Percentiles rank a stretch among this genome's conserved stretches.
Conservation (phyloP, 495 filamentous ascomycete species). For the Hypoxylon intermedium region DNA sequence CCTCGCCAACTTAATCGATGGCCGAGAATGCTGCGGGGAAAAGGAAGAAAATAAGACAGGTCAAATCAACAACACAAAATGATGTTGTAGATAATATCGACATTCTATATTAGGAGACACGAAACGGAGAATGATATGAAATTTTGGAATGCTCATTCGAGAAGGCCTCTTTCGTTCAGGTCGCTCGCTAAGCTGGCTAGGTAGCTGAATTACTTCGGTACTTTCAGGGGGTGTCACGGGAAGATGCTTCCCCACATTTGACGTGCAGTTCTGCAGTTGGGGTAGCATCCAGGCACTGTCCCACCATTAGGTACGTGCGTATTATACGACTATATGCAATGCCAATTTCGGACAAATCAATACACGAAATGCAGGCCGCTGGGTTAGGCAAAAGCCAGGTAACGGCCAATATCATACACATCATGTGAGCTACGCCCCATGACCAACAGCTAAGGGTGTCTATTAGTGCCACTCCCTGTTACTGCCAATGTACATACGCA, state of each 20-base stretch:
- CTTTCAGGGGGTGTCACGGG: conserved; percentile 26
- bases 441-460: conserved; percentile 19
- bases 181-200: not conserved
- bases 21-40: conserved; percentile 21
- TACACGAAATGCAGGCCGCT: conserved; percentile 27
- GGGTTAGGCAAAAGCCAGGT: conserved; percentile 37
- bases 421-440: conserved; percentile 33
- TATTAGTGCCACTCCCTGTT: conserved; percentile 17
- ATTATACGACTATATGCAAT: conserved; percentile 22
- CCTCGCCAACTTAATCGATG: not conserved
- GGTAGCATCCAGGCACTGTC: conserved; percentile 35
- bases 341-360: conserved; percentile 15
- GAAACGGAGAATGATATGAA: not conserved
- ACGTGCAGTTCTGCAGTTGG: conserved; percentile 24
- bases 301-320: conserved; percentile 13
- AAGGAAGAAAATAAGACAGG: not conserved
- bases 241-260: conserved; percentile 32
- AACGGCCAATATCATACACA: conserved; percentile 28
- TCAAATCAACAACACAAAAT: not conserved
- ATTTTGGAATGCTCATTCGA: not conserved
- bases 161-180: not conserved
- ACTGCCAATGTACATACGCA: no score
- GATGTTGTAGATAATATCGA: conserved; percentile 9
- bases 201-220: not conserved
- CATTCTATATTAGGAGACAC: not conserved